These are phyloP conservation scores for Eremochloa ophiuroides DNA, from an alignment of 176 grass and related monocot genomes.

Conservation along the genomic window DNA sequence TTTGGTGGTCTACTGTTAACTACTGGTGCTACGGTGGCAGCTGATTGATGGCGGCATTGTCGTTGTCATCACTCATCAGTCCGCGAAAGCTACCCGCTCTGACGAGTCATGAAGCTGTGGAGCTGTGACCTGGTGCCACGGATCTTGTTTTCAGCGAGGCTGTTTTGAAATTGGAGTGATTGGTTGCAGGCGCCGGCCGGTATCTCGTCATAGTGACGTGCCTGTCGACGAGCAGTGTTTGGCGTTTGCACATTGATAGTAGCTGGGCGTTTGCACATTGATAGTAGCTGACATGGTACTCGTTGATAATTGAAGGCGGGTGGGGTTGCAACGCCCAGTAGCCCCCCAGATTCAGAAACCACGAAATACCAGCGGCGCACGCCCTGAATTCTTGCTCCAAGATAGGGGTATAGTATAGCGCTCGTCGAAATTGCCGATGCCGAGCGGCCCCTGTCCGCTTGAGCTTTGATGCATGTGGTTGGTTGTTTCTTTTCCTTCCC, in stretches of 20 bases:
- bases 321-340: not conserved
- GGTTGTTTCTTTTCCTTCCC: not conserved
- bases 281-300: conserved; percentile 12
- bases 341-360: not conserved
- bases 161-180: conserved; percentile 16
- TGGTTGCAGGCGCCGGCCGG: not conserved
- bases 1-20: conserved; percentile 13
- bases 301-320: not conserved
- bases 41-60: not conserved
- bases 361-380: not conserved
- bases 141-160: conserved; percentile 15
- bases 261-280: conserved; percentile 4
- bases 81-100: not conserved
- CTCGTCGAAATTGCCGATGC: not conserved
- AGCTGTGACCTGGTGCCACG: conserved; percentile 6
- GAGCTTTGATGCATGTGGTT: not conserved
- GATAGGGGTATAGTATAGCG: not conserved
- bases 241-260: conserved; percentile 12
- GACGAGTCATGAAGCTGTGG: not conserved
- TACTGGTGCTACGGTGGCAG: not conserved
- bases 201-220: not conserved
- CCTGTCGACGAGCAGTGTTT: not conserved
- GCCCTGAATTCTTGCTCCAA: not conserved
- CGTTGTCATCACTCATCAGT: not conserved
- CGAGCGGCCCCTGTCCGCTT: no score